Evolutionary conservation across 495 filamentous ascomycete genomes (phyloP), one percentile per base, ranked within the genome.

Genomic region (Aspergillus coremiiformis): DNA sequence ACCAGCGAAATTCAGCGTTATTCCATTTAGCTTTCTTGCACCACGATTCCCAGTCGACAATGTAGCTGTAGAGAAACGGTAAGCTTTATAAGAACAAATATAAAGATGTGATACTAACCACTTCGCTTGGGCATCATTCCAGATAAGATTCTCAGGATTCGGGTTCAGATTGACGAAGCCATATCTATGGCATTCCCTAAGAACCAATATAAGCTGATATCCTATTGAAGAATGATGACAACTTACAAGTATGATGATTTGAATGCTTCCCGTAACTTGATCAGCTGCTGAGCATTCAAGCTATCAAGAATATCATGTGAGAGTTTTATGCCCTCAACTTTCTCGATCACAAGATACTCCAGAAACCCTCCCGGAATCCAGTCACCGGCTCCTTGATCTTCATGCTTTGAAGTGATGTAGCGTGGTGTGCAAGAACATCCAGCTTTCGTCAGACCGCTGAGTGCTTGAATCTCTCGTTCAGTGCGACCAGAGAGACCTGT

Each of bases 271-370:
- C 41, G 39, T 52, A 46, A 5, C 8, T 52, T 20, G 23, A 14
- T 15, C 20, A 37, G 39, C 24, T 52, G 26, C 26, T 52, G 17
- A n/a, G 41, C 41, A 35, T 9, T 37, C 32, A 52, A 20, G 35
- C 10, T 19, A 35, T 9, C 8, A 24, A 52, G n/a, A 44, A 45
- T 37, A 20, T 17, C 23, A 32, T 23, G 5, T 30, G 41, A 52
- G 12, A 45, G 41, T 9, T 3, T 52, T 35, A 23, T 35, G 35
- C 49, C 49, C 37, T 50, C 47, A 22, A 52, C 41, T 37, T 30
- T 52, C 27, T 44, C 41, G 26, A 52, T 52, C 21, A 52, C 49
- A 7, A 52, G 17, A 10, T 52, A 52, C 19, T 52, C 49, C 26
- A 50, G 19, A 39, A 53, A 46, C 12, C 51, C 29, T 7, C 21